Evolutionary conservation across 2,329 filamentous ascomycete genomes (phyloP).

Genomic region (Colletotrichum sp.): DNA sequence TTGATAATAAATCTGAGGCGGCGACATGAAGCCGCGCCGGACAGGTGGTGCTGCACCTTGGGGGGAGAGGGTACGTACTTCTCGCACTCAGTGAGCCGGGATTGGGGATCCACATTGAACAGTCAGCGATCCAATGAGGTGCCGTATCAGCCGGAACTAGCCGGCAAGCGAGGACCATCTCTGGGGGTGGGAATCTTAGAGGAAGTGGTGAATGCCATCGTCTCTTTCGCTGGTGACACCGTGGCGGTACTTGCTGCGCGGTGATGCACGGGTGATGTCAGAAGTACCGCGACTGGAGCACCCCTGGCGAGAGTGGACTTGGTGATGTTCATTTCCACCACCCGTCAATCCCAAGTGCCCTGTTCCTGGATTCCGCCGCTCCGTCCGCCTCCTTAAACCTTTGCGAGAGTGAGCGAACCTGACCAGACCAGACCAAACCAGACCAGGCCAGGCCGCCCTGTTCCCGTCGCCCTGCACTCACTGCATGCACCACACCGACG

Average conservation of each 20-base stretch:
- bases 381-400: neutral
- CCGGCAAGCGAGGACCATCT: constrained; percentile 2
- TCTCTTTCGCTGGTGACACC: neutral
- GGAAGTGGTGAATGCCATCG: constrained; percentile 1
- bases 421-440: neutral
- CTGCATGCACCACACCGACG: neutral
- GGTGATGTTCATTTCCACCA: constrained; percentile 19
- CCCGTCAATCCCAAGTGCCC: constrained; percentile 9
- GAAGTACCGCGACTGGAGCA: neutral
- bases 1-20: neutral
- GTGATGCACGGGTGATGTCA: neutral
- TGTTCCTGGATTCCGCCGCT: constrained; percentile 18
- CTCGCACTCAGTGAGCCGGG: neutral
- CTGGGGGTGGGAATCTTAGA: neutral
- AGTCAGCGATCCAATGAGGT: neutral
- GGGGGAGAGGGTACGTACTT: neutral
- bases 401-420: neutral
- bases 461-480: neutral
- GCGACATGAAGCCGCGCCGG: neutral
- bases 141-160: neutral
- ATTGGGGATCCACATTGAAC: neutral
- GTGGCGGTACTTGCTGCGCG: neutral
- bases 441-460: neutral
- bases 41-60: neutral
- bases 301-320: neutral